Percentiles rank a stretch among this genome's conserved stretches.
Conservation (phyloP, 768 basidiomycete genomes). For the Pulveroboletus frians region DNA sequence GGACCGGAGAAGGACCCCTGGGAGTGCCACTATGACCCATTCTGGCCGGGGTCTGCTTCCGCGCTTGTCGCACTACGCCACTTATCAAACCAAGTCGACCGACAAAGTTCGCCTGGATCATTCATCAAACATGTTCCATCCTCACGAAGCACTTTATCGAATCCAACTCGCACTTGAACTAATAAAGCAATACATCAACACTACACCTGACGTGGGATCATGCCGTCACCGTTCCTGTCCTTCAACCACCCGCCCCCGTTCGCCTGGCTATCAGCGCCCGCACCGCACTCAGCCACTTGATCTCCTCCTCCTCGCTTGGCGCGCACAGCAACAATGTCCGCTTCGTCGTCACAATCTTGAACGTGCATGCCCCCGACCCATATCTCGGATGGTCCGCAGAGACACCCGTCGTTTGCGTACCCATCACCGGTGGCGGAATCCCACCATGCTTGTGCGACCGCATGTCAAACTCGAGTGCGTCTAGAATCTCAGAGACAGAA, state of each 20-base stretch:
- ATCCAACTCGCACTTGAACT: background rate
- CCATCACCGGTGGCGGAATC: slow-evolving; percentile 28
- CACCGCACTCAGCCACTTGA: slow-evolving; percentile 95
- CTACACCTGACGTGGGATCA: slow-evolving; percentile 19
- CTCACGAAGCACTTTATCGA: background rate
- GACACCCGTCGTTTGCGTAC: slow-evolving; percentile 33
- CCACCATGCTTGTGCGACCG: slow-evolving; percentile 46
- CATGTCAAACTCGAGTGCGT: slow-evolving; percentile 85
- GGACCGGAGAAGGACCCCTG: slow-evolving; percentile 3
- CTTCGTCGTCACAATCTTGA: slow-evolving; percentile 96
- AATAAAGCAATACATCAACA: background rate
- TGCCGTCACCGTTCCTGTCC: slow-evolving; percentile 31
- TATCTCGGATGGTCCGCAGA: slow-evolving; percentile 40
- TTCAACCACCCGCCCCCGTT: slow-evolving; percentile 45
- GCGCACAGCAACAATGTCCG: slow-evolving; percentile 86
- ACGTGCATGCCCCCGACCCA: slow-evolving; percentile 54
- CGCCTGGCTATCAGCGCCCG: slow-evolving; percentile 84
- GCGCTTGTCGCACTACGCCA: slow-evolving; percentile 33
- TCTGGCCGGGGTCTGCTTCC: slow-evolving; percentile 21
- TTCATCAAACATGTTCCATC: slow-evolving; percentile 4
- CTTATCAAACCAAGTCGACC: slow-evolving; percentile 24
- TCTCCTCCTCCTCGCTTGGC: slow-evolving; percentile 95
- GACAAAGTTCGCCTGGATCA: slow-evolving; percentile 19
- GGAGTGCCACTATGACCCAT: slow-evolving; percentile 22
- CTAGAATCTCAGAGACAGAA: slow-evolving; percentile 77